Evolutionary conservation across 768 basidiomycete species (phyloP), one percentile per base, ranked within the genome.

Genomic region (Scleroderma bovista): DNA sequence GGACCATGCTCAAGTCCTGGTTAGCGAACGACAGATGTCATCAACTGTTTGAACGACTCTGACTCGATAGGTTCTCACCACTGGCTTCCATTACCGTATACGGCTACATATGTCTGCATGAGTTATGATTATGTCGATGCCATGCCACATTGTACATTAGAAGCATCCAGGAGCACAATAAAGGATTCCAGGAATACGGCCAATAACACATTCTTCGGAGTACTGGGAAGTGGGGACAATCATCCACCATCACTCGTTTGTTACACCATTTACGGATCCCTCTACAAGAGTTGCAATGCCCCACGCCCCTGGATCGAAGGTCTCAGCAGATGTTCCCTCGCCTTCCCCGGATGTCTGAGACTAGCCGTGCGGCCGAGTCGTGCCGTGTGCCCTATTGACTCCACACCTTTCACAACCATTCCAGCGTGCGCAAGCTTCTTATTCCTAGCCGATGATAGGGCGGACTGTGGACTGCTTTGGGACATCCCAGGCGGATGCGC

Each of bases 291-390:
- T 66, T 16, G 64, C 63, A 24, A 83, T 67, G 31, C 78, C 79
- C 74, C 75, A 78, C 6, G 79, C 79, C 20, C 79, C 79, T 19
- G 80, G 80, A 62, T 81, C 80, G 10, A 79, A 75, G 16, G 75
- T n/a, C 57, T 46, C 33, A 17, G 54, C 58, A 57, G 26, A 46
- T 60, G 34, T 59, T 60, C 19, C 54, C 54, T 8, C 61, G 23
- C 20, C 15, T 29, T 15, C 44, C 47, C 64, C 59, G 23, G n/a
- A n/a, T n/a, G n/a, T n/a, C 62, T 65, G 26, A 78, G 71, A 67
- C 82, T 81, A 6, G 71, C 72, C 3, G 77, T 79, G 40, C 79
- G 57, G 6, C 78, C 80, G 1, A 80, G 64, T 48, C 68, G 69
- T 5, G 78, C 69, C 67, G 78, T 75, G 8, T 69, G 69, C 36